Evolutionary conservation across 345 rosid species (phyloP), one percentile per base, ranked within the genome.

Genomic region (Rhodamnia argentea): DNA sequence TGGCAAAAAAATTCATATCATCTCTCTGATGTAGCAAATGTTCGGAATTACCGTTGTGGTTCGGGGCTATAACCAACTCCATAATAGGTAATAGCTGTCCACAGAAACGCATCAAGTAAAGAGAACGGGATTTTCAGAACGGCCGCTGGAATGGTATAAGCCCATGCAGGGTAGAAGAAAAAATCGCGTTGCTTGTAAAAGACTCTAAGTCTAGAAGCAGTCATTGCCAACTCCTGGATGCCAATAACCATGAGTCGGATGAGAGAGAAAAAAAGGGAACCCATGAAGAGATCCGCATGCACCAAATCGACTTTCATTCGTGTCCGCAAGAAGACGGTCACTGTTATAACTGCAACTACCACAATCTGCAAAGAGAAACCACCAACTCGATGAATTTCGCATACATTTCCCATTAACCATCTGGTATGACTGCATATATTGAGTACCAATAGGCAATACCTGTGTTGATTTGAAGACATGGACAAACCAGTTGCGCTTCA

Each of bases 51-150:
- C 95, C 95, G 90, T 83, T 86, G 87, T 22, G 89, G 88, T 84
- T 91, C 93, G 4, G 95, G 95, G 85, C 92, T 89, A 82, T 87
- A 93, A 53, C 92, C 94, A 57, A 93, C 88, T 57, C 78, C 92
- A 82, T 92, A 93, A 86, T 91, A 93, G 83, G 95, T 93, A 82
- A 93, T 86, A 86, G 89, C 85, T 55, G 93, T 91, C 94, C 95
- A 92, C 20, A 91, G 55, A 64, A 90, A 75, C 16, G 91, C 84
- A 81, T 93, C 95, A 9, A 89, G 24, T n/a, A 93, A 78, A 14
- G 95, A 93, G 82, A 91, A 70, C 7, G 95, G 93, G 52, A 93
- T 70, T 89, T 92, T 93, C 50, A 93, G 58, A 62, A 93, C 29
- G 32, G 83, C 84, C 13, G 92, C 83, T 1, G 95, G 93, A 83